Base-by-base conservation (phyloP, 495 filamentous ascomycete genomes). In the Trypethelium eluteriae region DNA sequence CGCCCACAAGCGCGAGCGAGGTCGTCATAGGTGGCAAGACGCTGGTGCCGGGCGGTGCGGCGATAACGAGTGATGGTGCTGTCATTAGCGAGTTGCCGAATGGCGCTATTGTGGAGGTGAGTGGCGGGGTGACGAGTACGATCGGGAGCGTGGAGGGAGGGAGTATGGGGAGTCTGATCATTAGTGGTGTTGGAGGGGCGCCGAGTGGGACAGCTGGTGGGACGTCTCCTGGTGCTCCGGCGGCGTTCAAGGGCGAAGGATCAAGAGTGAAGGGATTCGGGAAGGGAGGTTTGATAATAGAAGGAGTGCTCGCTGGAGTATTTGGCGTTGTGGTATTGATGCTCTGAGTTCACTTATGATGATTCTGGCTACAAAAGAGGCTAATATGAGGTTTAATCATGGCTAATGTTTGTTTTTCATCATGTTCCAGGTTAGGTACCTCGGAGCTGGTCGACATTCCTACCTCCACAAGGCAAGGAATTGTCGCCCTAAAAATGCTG, bases 21-120 rank as follows among this genome's bases (percentile, higher is more conserved):
- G 18, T 59, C 7, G 7, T 59, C 11, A 32, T 59, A 18, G 53
- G 53, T 10, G 53, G 53, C 25, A 11, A 59, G 53, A 59, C 53
- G 53, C 53, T 59, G 53, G 53, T 59, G 10, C 53, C 53, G 5
- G 53, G 53, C 32, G 53, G 53, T 18, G n/a, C 53, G 5, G 53
- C 53, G 53, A 59, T 59, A 7, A 59, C 53, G 53, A 59, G 5
- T 7, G 53, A 18, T 18, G 53, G 53, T 10, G 53, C 4, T 36
- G 36, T 18, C 2, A 35, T 59, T 14, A 59, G 53, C 32, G 53
- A 59, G 53, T 36, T 59, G 53, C 32, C 53, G 5, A 59, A 36
- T 32, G 53, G 53, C 7, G 11, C 34, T 2, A 36, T 59, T 18
- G 53, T 59, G 5, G 53, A 59, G 18, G 32, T 36, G 10, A 59